Percentiles rank a stretch among this genome's conserved stretches.
These are phyloP conservation scores for Penicillium expansum DNA, from an alignment of 2,329 filamentous ascomycete species.

Conservation along the genomic window DNA sequence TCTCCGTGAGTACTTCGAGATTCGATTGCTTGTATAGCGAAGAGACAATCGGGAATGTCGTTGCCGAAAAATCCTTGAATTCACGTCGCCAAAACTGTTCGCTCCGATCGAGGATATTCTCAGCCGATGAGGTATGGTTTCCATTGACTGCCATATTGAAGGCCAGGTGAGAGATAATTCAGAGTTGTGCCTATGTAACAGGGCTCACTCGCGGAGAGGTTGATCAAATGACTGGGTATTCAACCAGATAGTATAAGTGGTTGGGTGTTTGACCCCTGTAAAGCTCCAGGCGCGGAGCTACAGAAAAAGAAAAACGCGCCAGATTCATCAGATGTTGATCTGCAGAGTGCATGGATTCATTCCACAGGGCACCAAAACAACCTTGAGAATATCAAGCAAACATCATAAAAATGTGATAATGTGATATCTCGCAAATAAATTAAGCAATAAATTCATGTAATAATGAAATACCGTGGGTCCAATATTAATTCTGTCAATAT, in stretches of 20 bases:
- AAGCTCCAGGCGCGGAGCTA: neutral
- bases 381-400: too few relatives aligned
- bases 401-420: too few relatives aligned
- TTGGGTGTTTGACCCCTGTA: neutral
- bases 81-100: neutral
- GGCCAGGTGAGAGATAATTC: neutral
- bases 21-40: neutral
- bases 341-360: neutral
- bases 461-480: too few relatives aligned
- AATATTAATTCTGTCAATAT: too few relatives aligned
- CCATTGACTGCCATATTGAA: neutral
- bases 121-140: neutral
- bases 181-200: neutral
- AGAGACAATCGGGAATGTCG: neutral
- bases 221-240: neutral
- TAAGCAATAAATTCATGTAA: too few relatives aligned
- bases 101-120: neutral
- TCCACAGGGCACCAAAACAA: neutral
- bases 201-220: neutral
- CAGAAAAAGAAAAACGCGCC: too few relatives aligned
- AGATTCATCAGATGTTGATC: neutral
- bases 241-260: neutral
- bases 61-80: neutral
- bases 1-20: neutral
- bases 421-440: too few relatives aligned